Conservation (phyloP, 495 filamentous ascomycete genomes). For the Penicillium arizonense region DNA sequence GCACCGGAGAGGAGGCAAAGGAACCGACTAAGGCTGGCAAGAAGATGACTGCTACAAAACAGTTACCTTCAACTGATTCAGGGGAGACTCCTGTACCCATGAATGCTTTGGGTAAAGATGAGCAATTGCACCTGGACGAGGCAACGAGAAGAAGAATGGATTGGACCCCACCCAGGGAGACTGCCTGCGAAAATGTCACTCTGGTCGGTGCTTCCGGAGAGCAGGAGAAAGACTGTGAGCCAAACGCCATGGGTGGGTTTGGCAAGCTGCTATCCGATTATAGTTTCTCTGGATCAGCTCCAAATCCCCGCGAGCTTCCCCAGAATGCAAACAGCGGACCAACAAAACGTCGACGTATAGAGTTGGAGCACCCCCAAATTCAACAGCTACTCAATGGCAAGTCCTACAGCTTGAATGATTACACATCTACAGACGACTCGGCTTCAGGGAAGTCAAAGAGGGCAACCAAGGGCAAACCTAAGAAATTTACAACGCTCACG, state of each 20-base stretch:
- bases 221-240: not conserved
- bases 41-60: slow-evolving; percentile 4
- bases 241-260: slow-evolving; percentile 11
- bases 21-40: slow-evolving; percentile 12
- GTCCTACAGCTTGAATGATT: slow-evolving; percentile 4
- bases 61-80: not conserved
- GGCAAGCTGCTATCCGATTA: slow-evolving; percentile 33
- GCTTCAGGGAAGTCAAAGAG: slow-evolving; percentile 23
- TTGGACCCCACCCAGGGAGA: slow-evolving; percentile 44
- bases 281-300: slow-evolving; percentile 26
- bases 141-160: slow-evolving; percentile 39
- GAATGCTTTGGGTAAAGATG: slow-evolving; percentile 19
- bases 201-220: slow-evolving; percentile 10
- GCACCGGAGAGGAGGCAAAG: slow-evolving; percentile 14
- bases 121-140: slow-evolving; percentile 30
- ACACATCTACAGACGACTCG: slow-evolving; percentile 8
- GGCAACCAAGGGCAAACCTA: slow-evolving; percentile 59
- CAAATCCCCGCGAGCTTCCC: slow-evolving; percentile 8
- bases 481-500: slow-evolving; percentile 81
- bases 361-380: slow-evolving; percentile 33
- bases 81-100: not conserved
- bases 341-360: slow-evolving; percentile 43
- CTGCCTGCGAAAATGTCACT: slow-evolving; percentile 1
- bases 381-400: slow-evolving; percentile 14
- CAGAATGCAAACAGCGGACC: slow-evolving; percentile 18